phyloP scores from a whole-genome alignment of 2,329 filamentous ascomycete species.

The Fusarium graminum region DNA sequence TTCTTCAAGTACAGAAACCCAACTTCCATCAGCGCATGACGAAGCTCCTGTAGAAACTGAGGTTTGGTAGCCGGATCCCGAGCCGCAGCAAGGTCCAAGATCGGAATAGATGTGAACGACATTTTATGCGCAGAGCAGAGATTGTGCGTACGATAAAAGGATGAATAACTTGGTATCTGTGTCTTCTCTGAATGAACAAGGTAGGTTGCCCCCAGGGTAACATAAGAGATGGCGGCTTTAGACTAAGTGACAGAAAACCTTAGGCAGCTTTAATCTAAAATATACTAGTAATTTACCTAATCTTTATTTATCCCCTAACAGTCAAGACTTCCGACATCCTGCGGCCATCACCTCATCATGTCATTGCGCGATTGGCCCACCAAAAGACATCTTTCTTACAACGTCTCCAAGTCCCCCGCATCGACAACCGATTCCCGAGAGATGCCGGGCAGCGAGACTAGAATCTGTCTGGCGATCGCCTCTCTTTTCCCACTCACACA shows the following conservation, averaged over 20 bases:
- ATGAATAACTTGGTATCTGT: slow-evolving; percentile 40
- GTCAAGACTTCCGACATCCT: too few species aligned
- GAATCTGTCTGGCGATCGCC: slow-evolving; percentile 38
- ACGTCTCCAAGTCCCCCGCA: slow-evolving; percentile 27
- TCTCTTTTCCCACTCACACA: slow-evolving; percentile 14
- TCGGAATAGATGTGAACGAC: slow-evolving; percentile 81
- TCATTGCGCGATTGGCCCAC: slow-evolving; percentile 56
- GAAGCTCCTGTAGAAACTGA: slow-evolving; percentile 76
- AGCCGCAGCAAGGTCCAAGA: slow-evolving; percentile 80
- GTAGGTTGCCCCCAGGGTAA: too few species aligned
- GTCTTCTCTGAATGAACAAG: slow-evolving; percentile 29
- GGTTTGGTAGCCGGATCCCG: slow-evolving; percentile 75
- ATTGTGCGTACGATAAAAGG: neutral
- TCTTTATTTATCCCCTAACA: too few species aligned
- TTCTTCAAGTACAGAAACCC: slow-evolving; percentile 90
- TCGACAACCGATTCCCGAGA: slow-evolving; percentile 32
- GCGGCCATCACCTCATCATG: slow-evolving; percentile 45
- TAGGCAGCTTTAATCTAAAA: too few species aligned
- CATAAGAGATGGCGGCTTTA: too few species aligned
- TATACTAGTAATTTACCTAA: too few species aligned
- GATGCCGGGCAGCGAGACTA: slow-evolving; percentile 29
- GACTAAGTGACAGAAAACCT: too few species aligned
- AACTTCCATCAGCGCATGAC: slow-evolving; percentile 84
- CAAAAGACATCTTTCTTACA: slow-evolving; percentile 28
- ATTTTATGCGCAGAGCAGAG: slow-evolving; percentile 52